Base-by-base conservation (phyloP, 2,329 filamentous ascomycete genomes). In the Venturia nashicola region DNA sequence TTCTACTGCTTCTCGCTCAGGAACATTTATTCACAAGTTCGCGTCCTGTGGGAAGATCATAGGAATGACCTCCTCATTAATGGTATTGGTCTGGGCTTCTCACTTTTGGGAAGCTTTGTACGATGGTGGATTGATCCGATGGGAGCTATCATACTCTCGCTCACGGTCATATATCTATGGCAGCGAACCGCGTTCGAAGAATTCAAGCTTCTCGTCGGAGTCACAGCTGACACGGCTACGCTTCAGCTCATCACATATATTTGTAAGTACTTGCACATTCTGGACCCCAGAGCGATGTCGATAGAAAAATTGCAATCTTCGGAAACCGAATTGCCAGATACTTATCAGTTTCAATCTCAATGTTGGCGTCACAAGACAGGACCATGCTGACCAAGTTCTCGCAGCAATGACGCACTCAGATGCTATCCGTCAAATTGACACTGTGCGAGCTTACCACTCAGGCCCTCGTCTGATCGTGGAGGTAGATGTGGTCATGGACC, bases 31-130 rank as follows among this genome's bases (percentile, higher is more conserved):
- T 91, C 86, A 66, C 92, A 97, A 75, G 86, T 97, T 67, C 84
- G 89, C 65, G 97, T 97, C 72, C 79, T 97, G 16, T 97, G 91
- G 92, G 90, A 96, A 75, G 93, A 97, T 72, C 94, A 99, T 77
- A 87, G 94, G 66, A 99, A 99, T 72, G 94, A 99, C 72, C 80
- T 99, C n/a, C 81, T 96, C 70, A 91, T 99, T 82, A 99, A 97
- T 74, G 91, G 91, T 63, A 91, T 96, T 69, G 91, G 89, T 83
- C 16, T 64, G 8, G 32, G 18, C 5, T 60, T 61, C 20, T 64
- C 62, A 7, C 14, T 64, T 5, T 46, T 64, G 62, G 62, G 62
- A 3, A 55, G 43, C 43, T 60, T 44, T 20, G 54, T 64, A 2
- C 34, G 63, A 65, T 97, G 93, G 93, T 97, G 91, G 90, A 86